These are phyloP conservation scores for Malassezia pachydermatis DNA, from an alignment of 1,284 basidiomycete species.

Conservation along the genomic window DNA sequence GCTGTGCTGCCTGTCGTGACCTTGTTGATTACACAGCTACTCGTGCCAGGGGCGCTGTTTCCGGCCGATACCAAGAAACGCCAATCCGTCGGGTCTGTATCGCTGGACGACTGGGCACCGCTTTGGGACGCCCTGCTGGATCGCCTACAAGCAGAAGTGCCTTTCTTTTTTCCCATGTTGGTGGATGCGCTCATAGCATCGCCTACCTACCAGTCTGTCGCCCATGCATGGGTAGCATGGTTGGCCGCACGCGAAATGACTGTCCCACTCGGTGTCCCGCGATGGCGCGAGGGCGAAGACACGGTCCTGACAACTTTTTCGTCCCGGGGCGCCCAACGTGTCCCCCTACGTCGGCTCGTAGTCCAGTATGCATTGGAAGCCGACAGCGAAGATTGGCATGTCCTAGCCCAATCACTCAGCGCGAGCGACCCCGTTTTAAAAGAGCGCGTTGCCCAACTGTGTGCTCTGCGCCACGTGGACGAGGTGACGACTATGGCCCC, in stretches of 20 bases:
- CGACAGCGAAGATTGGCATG: background rate
- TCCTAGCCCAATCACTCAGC: background rate
- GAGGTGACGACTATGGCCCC: background rate
- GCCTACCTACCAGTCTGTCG: background rate
- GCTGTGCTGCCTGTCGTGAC: background rate
- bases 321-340: background rate
- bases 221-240: slow-evolving; percentile 11
- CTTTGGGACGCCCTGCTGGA: slow-evolving; percentile 11
- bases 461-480: background rate
- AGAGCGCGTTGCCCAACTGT: background rate
- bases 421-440: background rate
- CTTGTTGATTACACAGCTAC: slow-evolving; percentile 6
- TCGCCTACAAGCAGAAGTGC: background rate
- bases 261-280: slow-evolving; percentile 7
- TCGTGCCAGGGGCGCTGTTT: slow-evolving; percentile 14
- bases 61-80: slow-evolving; percentile 6
- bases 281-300: slow-evolving; percentile 2
- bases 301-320: background rate
- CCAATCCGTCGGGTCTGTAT: background rate
- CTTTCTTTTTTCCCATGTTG: slow-evolving; percentile 1
- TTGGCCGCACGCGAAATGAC: background rate
- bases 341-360: background rate
- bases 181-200: slow-evolving; percentile 3
- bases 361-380: slow-evolving; percentile 3
- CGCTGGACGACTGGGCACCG: background rate